These are phyloP conservation scores for Hapsidospora chrysogenum DNA, from an alignment of 495 filamentous ascomycete genomes.

Conservation along the genomic window DNA sequence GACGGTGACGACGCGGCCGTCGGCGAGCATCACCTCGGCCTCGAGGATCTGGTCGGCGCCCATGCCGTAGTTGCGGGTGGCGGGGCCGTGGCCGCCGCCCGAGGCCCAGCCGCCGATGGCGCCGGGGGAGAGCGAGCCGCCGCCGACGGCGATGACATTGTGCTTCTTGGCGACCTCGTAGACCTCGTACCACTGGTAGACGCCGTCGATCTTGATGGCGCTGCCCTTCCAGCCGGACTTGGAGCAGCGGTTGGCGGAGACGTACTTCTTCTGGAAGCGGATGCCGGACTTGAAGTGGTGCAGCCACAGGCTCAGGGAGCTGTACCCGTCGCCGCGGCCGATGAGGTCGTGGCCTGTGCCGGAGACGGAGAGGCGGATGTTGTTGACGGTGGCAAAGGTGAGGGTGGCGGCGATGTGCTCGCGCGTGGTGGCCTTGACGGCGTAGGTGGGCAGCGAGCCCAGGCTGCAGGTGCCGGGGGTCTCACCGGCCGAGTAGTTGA, in stretches of 20 bases:
- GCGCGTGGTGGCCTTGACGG: slow-evolving; percentile 38
- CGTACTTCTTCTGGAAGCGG: slow-evolving; percentile 9
- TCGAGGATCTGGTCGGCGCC: slow-evolving; percentile 26
- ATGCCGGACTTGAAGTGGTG: slow-evolving; percentile 25
- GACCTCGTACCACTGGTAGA: slow-evolving; percentile 27
- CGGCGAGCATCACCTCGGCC: slow-evolving; percentile 30
- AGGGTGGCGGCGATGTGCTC: slow-evolving; percentile 40
- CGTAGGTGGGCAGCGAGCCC: slow-evolving; percentile 40
- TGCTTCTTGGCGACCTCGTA: slow-evolving; percentile 16
- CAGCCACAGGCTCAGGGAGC: slow-evolving; percentile 39
- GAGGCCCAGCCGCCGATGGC: slow-evolving; percentile 32
- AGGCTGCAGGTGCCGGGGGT: slow-evolving; percentile 26
- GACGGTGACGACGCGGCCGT: slow-evolving; percentile 28
- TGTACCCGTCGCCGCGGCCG: slow-evolving; percentile 31
- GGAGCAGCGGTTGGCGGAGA: slow-evolving; percentile 1
- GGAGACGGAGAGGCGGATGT: slow-evolving; percentile 44
- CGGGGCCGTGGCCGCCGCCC: slow-evolving; percentile 33
- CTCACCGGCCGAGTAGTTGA: slow-evolving; percentile 15
- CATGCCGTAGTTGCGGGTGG: slow-evolving; percentile 25
- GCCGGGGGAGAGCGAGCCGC: slow-evolving; percentile 33
- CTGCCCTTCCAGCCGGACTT: slow-evolving; percentile 16
- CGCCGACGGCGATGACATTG: slow-evolving; percentile 25
- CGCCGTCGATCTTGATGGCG: slow-evolving; percentile 28
- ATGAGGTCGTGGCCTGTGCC: slow-evolving; percentile 50
- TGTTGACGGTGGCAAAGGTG: slow-evolving; percentile 43